Evolutionary conservation across 306 rosid species (phyloP).

Genomic region (Psophocarpus tetragonolobus): DNA sequence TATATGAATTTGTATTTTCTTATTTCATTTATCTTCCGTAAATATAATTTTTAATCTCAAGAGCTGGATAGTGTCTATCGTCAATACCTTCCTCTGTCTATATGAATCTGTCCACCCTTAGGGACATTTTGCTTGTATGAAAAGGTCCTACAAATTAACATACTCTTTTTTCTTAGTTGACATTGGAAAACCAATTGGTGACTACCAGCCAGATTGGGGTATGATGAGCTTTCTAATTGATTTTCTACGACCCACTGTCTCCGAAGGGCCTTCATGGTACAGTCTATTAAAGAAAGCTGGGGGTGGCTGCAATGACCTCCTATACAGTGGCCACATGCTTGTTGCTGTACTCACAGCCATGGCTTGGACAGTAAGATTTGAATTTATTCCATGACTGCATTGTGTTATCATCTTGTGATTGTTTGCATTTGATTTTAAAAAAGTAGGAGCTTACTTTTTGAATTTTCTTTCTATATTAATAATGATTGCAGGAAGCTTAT

Average conservation of each 20-base stretch:
- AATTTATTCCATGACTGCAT: conserved; percentile 7
- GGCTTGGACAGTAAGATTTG: conserved; percentile 92
- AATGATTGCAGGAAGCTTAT: conserved; percentile 80
- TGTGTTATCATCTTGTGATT: conserved; percentile 5
- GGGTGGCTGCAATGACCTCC: conserved; percentile 97
- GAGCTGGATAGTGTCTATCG: neutral
- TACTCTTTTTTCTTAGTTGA: conserved; percentile 55
- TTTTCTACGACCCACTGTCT: conserved; percentile 70
- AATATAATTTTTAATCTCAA: neutral
- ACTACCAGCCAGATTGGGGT: conserved; percentile 79
- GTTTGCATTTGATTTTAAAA: conserved; percentile 12
- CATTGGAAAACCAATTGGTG: conserved; percentile 53
- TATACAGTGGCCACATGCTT: conserved; percentile 95
- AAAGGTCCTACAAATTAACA: conserved; percentile 36
- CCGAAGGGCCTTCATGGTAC: conserved; percentile 83
- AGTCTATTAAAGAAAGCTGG: conserved; percentile 81
- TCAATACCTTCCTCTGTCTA: conserved; percentile 13
- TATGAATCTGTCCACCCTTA: conserved; percentile 5
- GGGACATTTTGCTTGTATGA: conserved; percentile 28
- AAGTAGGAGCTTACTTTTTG: conserved; percentile 19
- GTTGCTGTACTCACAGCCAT: conserved; percentile 96
- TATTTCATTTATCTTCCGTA: neutral
- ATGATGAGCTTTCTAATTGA: conserved; percentile 75
- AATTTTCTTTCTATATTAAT: conserved; percentile 8
- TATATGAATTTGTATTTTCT: conserved; percentile 1